Percentiles rank a stretch among this genome's conserved stretches.
phyloP scores from a whole-genome alignment of 2,329 filamentous ascomycete genomes.

The Aspergillus novofumigatus region DNA sequence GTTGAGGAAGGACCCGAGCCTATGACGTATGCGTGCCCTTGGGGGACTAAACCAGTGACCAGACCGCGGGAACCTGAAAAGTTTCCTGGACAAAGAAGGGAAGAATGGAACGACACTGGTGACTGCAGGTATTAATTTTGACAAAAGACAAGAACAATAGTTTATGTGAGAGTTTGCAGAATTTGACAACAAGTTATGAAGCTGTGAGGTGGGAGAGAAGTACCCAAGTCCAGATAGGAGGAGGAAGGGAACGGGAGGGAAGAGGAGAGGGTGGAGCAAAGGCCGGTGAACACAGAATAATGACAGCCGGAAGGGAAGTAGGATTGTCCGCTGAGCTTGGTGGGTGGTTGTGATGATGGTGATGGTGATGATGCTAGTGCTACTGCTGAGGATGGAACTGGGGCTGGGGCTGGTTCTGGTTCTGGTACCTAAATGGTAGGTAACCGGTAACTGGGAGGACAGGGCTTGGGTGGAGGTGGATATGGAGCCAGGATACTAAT shows the following conservation, averaged over 20 bases:
- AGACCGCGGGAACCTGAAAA: slow-evolving; percentile 15
- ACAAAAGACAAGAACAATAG: neutral
- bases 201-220: neutral
- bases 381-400: neutral
- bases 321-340: slow-evolving; percentile 17
- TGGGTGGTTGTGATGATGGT: neutral
- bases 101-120: neutral
- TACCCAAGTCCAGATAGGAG: neutral
- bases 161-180: neutral
- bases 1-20: slow-evolving; percentile 8
- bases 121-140: neutral
- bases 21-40: slow-evolving; percentile 31
- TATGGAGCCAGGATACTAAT: neutral
- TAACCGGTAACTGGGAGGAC: neutral
- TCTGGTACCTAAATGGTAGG: too few species aligned
- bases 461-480: neutral
- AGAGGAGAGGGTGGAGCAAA: neutral
- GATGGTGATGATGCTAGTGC: neutral
- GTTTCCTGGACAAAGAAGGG: neutral
- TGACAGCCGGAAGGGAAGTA: slow-evolving; percentile 19
- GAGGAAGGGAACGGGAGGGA: slow-evolving; percentile 2
- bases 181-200: neutral
- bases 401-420: too few species aligned
- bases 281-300: neutral
- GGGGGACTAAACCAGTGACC: slow-evolving; percentile 7